Percentiles rank a stretch among this genome's conserved stretches.
phyloP scores from a whole-genome alignment of 2,329 filamentous ascomycete genomes.

The Exophiala xenobiotica region DNA sequence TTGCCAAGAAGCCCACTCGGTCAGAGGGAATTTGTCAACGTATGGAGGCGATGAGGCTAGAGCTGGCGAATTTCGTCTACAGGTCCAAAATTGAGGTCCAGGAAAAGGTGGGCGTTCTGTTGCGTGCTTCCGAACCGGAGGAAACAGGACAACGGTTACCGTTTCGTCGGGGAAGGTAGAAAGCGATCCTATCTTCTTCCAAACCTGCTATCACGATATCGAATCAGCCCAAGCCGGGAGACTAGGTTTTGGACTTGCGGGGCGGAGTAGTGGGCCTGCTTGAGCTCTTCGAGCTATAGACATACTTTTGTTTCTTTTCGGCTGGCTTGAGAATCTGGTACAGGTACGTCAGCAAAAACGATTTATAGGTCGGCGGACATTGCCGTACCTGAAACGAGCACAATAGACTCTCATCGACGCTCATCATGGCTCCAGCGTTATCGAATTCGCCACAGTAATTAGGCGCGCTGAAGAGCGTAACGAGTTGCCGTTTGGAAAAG shows the following conservation, averaged over 20 bases:
- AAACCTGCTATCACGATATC: slow-evolving; percentile 83
- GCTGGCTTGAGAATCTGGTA: slow-evolving; percentile 92
- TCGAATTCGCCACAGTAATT: slow-evolving; percentile 99
- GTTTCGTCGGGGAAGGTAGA: slow-evolving; percentile 22
- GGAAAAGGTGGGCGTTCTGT: slow-evolving; percentile 4
- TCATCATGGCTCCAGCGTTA: slow-evolving; percentile 99
- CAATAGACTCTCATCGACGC: slow-evolving; percentile 94
- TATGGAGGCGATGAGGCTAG: slow-evolving; percentile 14
- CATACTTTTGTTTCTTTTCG: slow-evolving; percentile 99
- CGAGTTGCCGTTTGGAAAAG: slow-evolving; percentile 96
- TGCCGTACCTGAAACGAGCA: slow-evolving; percentile 92
- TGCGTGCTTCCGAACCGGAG: slow-evolving; percentile 13
- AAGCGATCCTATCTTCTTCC: slow-evolving; percentile 71
- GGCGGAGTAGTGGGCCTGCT: slow-evolving; percentile 69
- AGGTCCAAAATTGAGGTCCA: background rate
- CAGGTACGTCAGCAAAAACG: slow-evolving; percentile 16
- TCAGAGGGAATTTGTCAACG: slow-evolving; percentile 10
- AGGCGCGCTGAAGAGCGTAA: slow-evolving; percentile 95
- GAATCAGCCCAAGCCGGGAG: slow-evolving; percentile 51
- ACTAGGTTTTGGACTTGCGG: slow-evolving; percentile 69
- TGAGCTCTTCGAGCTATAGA: slow-evolving; percentile 70
- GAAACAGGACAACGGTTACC: slow-evolving; percentile 14
- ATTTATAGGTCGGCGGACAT: background rate
- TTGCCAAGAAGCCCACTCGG: background rate
- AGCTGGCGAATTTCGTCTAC: slow-evolving; percentile 2